Conservation (phyloP, 306 rosid genomes). For the Castanea mollissima region DNA sequence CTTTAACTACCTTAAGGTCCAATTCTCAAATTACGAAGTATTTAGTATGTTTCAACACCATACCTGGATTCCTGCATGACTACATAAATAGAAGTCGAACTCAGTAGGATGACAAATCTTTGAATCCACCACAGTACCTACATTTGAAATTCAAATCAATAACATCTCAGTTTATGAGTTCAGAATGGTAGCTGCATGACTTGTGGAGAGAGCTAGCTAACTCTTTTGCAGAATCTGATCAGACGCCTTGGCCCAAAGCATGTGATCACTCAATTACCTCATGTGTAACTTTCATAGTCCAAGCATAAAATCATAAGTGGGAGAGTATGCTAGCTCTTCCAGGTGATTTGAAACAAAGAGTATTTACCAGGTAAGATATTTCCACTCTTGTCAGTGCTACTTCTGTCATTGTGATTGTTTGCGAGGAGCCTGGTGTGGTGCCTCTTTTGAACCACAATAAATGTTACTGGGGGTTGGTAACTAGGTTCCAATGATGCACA, state of each 20-base stretch:
- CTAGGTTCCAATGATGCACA: conserved; percentile 75
- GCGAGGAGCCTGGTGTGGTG: conserved; percentile 74
- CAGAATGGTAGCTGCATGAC: neutral
- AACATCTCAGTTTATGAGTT: neutral
- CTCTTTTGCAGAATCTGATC: neutral
- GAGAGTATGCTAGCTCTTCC: neutral
- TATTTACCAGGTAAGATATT: conserved; percentile 70
- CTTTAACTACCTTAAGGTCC: no score
- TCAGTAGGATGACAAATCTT: conserved; percentile 86
- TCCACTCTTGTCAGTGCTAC: conserved; percentile 62
- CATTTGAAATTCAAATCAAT: conserved; percentile 12
- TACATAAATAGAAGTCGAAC: conserved; percentile 76
- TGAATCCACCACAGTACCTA: conserved; percentile 83
- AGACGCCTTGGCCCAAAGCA: neutral
- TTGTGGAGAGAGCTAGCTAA: conserved; percentile 1
- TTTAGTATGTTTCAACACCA: neutral
- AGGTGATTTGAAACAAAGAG: neutral
- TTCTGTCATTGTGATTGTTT: conserved; percentile 53
- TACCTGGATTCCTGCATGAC: conserved; percentile 92
- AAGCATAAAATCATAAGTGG: neutral
- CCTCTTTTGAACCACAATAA: conserved; percentile 79
- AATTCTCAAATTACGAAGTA: no score
- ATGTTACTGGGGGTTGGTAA: conserved; percentile 84
- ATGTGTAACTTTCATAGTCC: neutral
- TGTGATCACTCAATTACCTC: neutral